phyloP scores from a whole-genome alignment of 768 basidiomycete genomes.

The Lepiota brunneoincarnata region DNA sequence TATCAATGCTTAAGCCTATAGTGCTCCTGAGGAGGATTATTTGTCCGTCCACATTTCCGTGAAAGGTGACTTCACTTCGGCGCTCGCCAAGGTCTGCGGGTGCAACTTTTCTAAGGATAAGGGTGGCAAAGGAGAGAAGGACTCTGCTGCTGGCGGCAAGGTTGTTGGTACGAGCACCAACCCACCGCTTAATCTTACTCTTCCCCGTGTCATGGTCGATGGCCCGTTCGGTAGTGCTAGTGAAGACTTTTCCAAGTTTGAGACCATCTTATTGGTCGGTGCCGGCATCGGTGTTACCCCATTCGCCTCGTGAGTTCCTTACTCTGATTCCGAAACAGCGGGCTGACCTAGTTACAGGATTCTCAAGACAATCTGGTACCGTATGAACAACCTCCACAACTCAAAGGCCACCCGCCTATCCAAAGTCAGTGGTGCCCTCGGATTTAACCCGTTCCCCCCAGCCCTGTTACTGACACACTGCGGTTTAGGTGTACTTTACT shows the following conservation, averaged over 20 bases:
- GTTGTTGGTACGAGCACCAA: constrained; percentile 57
- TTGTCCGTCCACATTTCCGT: constrained; percentile 92
- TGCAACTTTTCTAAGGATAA: constrained; percentile 70
- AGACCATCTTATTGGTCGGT: constrained; percentile 86
- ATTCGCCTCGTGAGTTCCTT: constrained; percentile 78
- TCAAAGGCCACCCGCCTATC: constrained; percentile 78
- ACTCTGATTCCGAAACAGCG: background rate
- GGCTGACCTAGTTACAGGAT: constrained; percentile 42
- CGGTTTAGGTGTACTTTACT: constrained; percentile 71
- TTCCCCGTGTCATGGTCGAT: constrained; percentile 94
- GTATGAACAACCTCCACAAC: constrained; percentile 83
- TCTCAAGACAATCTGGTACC: constrained; percentile 92
- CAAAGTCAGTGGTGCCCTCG: constrained; percentile 45
- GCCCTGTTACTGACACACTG: background rate
- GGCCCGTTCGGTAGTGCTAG: constrained; percentile 92
- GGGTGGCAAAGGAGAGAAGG: constrained; percentile 44
- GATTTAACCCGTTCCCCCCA: background rate
- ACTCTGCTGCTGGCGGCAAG: constrained; percentile 46
- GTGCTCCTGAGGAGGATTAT: constrained; percentile 94
- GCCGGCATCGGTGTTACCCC: constrained; percentile 97
- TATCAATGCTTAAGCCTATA: constrained; percentile 21
- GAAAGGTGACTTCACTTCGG: constrained; percentile 88
- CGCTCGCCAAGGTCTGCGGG: constrained; percentile 77
- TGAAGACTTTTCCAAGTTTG: constrained; percentile 89
- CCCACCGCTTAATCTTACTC: constrained; percentile 63